Base-by-base conservation (phyloP, 306 rosid genomes). In the Medicago truncatula region DNA sequence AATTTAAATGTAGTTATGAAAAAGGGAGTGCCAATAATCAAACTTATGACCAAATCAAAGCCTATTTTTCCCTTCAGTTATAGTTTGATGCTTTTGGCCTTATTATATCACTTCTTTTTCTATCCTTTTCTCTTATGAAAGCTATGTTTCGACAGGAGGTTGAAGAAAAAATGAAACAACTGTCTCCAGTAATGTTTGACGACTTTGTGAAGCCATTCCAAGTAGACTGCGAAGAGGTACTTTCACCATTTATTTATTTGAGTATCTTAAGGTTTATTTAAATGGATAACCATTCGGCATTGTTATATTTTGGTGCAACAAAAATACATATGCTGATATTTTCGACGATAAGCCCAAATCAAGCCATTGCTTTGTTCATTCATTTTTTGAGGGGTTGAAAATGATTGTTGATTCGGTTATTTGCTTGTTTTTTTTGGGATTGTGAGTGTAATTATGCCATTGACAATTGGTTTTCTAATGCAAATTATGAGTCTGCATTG, bases 101-200 rank as follows among this genome's bases (percentile, higher is more conserved):
- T 61, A 54, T 44, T 17, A 4, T 46, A 6, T 71, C 1, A 47
- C 64, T 67, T 34, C 66, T 82, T 58, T 40, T 47, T 58, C 41
- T 56, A 28, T 20, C 64, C 15, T 76, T 58, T 31, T 50, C 70
- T 49, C 23, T 18, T 25, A 8, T 66, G 49, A 68, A 80, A 11
- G 25, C 34, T 38, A 49, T 67, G 64, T 58, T 58, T 39, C 40
- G 10, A 14, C 53, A 95, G 99, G 99, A 95, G 85, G 91, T 95
- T 77, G 86, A 83, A 90, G 93, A 89, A 74, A 92, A 85, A 84
- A 54, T 95, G 85, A 89, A 90, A 88, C 75, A 70, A 54, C 82
- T 89, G 53, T 85, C 96, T 66, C 97, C 97, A 4, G 86, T 86
- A 76, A 90, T 95, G 97, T 95, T 92, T 61, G 91, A 95, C 83